Evolutionary conservation across 495 filamentous ascomycete species (phyloP), one percentile per base, ranked within the genome.

Genomic region (Usnea hakonensis): DNA sequence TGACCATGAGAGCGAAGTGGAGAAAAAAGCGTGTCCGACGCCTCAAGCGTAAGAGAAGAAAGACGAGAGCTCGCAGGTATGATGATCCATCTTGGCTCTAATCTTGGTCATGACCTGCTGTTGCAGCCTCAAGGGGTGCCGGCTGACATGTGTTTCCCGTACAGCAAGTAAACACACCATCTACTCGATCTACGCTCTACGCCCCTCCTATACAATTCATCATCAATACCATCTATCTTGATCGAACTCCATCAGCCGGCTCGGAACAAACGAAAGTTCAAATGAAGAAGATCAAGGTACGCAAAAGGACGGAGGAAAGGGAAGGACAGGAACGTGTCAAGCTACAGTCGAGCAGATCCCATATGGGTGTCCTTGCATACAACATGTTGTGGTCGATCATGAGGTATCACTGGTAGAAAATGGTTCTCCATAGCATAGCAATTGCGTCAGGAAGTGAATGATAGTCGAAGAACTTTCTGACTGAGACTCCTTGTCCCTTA

Each of bases 21-120:
- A 91, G 91, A 85, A 97, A 97, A 89, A 97, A 97, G 91, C 84
- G 92, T 75, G 90, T 95, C 81, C 87, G 92, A 67, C 87, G 92
- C 78, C 88, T 97, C 79, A 97, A 97, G 87, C 86, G 90, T 77
- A 97, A 97, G 91, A 87, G 92, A 78, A 93, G 92, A 90, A 97
- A 97, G 91, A 94, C 91, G 79, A 87, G 92, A 75, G 92, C 91
- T 68, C 81, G 91, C 81, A 88, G 83, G 91, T 95, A 83, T 81
- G 87, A 78, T 68, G 38, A 40, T 13, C 23, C 26, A 0, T 14
- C 14, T 19, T 53, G n/a, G 28, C 37, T 48, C 19, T 14, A 38
- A 13, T 8, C 0, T 1, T 60, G 11, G 17, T 8, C 43, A 2
- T 13, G 4, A 0, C n/a, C 11, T 36, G 50, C 10, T 35, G 33